Base-by-base conservation (phyloP, 1,139 yeast genomes). In the Saccharomycopsis hybrid region DNA sequence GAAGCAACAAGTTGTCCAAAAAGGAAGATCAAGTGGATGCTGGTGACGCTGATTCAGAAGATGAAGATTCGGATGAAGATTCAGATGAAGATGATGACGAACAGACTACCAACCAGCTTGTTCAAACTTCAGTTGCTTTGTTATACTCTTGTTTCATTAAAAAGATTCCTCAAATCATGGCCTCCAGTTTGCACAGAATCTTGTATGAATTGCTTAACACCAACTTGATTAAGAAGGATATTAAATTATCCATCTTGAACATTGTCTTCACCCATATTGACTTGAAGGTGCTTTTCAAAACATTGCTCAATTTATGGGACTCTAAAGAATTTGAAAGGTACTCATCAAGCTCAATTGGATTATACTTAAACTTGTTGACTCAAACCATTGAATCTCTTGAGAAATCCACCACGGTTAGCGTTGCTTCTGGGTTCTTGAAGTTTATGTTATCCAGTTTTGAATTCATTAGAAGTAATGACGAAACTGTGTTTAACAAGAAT, bases 111-210 rank as follows among this genome's bases (percentile, higher is more conserved):
- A 29, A 61, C 32, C 65, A 64, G 48, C 65, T 82, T 52, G 60
- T 77, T 41, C 89, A 84, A 61, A 70, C 83, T 5, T 78, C 97
- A 0, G 73, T 85, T 18, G 69, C 88, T 56, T 77, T 87, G 41
- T 71, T 92, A 49, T 73, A 87, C 54, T 81, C 96, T 3, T 77
- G 90, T 44, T 73, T 88, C 61, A 70, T 90, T 47, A 87, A 84
- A 65, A 81, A 87, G 60, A 82, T 94, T 58, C 97, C 98, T 39
- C 83, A 88, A 11, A 92, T 92, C 63, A 77, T 92, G 70, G 72
- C 79, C 25, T 79, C 94, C 5, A 81, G 81, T 56, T 69, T 89
- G 58, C 33, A 42, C 76, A 74, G 51, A 78, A 80, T 48, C 75
- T 87, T 47, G 66, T 88, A 53, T 67, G 71, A 49, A 71, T 82